Conservation (phyloP, 2,329 filamentous ascomycete species). For the Leptoxyphium fumago region DNA sequence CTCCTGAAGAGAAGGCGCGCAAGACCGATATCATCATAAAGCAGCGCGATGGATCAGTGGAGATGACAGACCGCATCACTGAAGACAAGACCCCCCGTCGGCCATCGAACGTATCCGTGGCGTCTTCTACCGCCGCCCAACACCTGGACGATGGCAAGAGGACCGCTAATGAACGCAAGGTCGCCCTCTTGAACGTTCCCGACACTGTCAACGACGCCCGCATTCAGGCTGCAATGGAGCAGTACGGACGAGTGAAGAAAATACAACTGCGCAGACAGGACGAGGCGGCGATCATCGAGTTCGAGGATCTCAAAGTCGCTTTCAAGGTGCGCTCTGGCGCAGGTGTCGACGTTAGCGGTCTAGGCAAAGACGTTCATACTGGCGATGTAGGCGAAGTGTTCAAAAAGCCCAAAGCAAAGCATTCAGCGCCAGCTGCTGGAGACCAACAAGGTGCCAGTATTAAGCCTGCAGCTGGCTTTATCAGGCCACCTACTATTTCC, state of each 20-base stretch:
- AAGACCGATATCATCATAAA: conserved; percentile 19
- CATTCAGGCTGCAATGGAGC: conserved; percentile 56
- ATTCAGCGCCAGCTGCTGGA: conserved; percentile 10
- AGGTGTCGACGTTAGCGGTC: conserved; percentile 19
- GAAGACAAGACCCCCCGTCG: conserved; percentile 5
- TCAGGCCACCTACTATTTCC: conserved; percentile 19
- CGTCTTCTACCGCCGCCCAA: conserved; percentile 4
- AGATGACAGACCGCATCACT: conserved; percentile 6
- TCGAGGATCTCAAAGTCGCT: conserved; percentile 50
- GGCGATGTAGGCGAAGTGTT: conserved; percentile 40
- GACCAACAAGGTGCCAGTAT: conserved; percentile 18
- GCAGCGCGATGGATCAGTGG: conserved; percentile 12
- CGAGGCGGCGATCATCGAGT: conserved; percentile 77
- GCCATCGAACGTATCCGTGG: conserved; percentile 17
- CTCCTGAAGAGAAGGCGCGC: conserved; percentile 15
- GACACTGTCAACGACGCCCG: conserved; percentile 87
- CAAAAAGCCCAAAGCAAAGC: conserved; percentile 20
- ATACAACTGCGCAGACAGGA: conserved; percentile 68
- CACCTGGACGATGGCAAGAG: conserved; percentile 5
- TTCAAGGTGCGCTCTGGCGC: conserved; percentile 50
- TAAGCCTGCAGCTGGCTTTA: conserved; percentile 1
- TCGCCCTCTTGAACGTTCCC: conserved; percentile 68
- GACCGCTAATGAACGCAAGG: conserved; percentile 44
- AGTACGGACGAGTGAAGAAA: conserved; percentile 57
- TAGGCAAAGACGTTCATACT: conserved; percentile 26